Base-by-base conservation (phyloP, 108 stramenopile species). In the Nitzschia sp. region DNA sequence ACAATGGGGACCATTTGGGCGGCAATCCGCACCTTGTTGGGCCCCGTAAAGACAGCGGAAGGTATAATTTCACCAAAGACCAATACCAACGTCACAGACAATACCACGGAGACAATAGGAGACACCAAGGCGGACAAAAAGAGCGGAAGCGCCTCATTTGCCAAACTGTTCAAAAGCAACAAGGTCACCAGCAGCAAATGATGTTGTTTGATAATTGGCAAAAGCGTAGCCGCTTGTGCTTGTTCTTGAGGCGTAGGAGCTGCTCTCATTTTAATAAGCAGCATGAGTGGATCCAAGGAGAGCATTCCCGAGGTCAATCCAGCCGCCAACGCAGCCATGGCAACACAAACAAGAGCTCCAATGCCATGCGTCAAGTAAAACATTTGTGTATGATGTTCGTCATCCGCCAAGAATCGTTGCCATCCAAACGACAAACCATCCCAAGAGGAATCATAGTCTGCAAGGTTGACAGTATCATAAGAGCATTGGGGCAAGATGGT, bases 231-330 rank as follows among this genome's bases (percentile, higher is more conserved):
- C 9, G 89, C 89, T 41, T 72, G 52, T 17, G 72, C 10, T 52
- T 79, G 72, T 73, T 91, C 90, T 43, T 72, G 65, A 10, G 50
- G 25, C 0, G 70, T 64, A 0, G 51, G 22, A 2, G 82, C 84
- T 8, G 86, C 84, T 17, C 88, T 59, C 9, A 79, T 62, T 65
- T 89, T 95, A 65, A 95, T 90, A 21, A 77, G 75, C 62, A 97
- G 71, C 71, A 90, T 73, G 12, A 96, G 69, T 5, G 93, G 88
- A 57, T 98, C 96, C 26, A 97, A 51, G 5, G 87, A 85, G 21
- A 97, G 56, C 44, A 98, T 40, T 8, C 97, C 97, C 91, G 96
- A 87, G 14, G 93, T 96, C 24, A 98, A 78, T 7, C 97, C 97
- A 39, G 97, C 94, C 1, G 93, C 94, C 8, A 95, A 55, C 0